Evolutionary conservation across 1,139 yeast genomes (phyloP).

Genomic region (Saccharomyces uvarum): DNA sequence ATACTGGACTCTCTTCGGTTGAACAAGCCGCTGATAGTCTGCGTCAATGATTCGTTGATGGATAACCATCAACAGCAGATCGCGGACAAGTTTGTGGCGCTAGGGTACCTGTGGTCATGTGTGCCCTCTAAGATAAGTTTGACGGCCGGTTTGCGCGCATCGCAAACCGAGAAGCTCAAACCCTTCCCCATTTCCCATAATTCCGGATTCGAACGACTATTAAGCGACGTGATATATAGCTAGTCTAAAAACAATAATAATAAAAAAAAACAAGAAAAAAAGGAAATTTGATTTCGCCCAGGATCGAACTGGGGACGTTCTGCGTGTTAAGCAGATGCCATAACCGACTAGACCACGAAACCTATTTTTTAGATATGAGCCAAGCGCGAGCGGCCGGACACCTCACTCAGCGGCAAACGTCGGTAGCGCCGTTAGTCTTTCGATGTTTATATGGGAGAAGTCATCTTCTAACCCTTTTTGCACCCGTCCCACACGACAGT

Average conservation of each 20-base stretch:
- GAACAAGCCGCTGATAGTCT: conserved; percentile 54
- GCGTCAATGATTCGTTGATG: conserved; percentile 63
- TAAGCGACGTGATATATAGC: background rate
- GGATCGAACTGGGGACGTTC: conserved; percentile 99
- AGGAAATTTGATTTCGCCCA: conserved; percentile 75
- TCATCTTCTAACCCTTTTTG: too few species aligned
- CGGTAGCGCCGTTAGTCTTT: too few species aligned
- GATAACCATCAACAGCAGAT: conserved; percentile 83
- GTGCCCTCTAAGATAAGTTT: conserved; percentile 10
- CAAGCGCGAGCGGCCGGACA: background rate
- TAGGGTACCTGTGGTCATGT: conserved; percentile 32
- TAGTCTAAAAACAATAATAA: background rate
- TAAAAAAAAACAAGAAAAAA: background rate
- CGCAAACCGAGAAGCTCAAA: conserved; percentile 2
- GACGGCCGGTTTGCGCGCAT: conserved; percentile 8
- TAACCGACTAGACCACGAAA: conserved; percentile 96
- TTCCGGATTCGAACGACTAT: background rate
- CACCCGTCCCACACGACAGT: too few species aligned
- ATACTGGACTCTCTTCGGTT: conserved; percentile 66
- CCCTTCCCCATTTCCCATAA: conserved; percentile 14
- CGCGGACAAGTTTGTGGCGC: conserved; percentile 47
- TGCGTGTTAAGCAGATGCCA: conserved; percentile 99
- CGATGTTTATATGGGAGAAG: too few species aligned
- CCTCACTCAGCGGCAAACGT: too few species aligned
- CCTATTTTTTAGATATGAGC: conserved; percentile 27